These are phyloP conservation scores for Melastoma malabathricum DNA, from an alignment of 345 rosid genomes.

Conservation along the genomic window DNA sequence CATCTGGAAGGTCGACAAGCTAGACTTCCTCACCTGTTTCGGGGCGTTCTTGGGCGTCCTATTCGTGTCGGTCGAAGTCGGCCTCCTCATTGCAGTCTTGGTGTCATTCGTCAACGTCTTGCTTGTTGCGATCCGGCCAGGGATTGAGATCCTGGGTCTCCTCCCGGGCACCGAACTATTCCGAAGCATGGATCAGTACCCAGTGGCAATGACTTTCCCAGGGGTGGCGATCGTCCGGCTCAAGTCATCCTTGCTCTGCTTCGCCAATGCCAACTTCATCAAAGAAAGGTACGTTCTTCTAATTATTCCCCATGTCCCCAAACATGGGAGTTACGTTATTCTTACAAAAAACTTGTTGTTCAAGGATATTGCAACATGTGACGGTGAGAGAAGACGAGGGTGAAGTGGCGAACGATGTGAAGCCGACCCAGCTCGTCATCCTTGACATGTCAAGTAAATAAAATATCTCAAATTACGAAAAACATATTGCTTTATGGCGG, in stretches of 20 bases:
- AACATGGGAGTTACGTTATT: neutral
- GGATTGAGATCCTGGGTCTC: conserved; percentile 56
- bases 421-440: conserved; percentile 35
- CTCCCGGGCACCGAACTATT: conserved; percentile 50
- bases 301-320: neutral
- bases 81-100: conserved; percentile 71
- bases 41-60: conserved; percentile 81
- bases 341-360: neutral
- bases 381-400: conserved; percentile 26
- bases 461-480: too few relatives aligned
- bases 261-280: conserved; percentile 73
- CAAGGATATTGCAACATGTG: conserved; percentile 43
- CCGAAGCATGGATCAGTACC: conserved; percentile 58
- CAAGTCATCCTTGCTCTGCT: conserved; percentile 71
- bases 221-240: conserved; percentile 44
- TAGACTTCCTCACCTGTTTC: conserved; percentile 72
- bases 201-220: conserved; percentile 53
- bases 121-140: conserved; percentile 50
- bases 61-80: conserved; percentile 74
- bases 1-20: conserved; percentile 75
- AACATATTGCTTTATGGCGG: too few relatives aligned
- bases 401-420: conserved; percentile 14
- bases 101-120: conserved; percentile 75
- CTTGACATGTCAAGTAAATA: conserved; percentile 92
- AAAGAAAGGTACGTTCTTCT: conserved; percentile 39